These are phyloP conservation scores for Conringia planisiliqua DNA, from an alignment of 345 rosid species.

Conservation along the genomic window DNA sequence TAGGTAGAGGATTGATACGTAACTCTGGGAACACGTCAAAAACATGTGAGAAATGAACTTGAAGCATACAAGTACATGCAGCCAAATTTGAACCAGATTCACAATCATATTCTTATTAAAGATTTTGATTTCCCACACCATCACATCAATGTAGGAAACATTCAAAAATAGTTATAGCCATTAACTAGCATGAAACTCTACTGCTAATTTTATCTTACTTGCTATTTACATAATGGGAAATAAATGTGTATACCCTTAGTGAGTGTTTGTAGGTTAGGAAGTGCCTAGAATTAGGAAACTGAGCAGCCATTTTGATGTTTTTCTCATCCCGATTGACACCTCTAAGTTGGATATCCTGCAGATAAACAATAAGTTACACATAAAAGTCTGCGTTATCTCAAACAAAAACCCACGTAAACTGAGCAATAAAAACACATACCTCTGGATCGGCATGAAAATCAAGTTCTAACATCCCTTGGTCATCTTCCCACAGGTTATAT, in stretches of 20 bases:
- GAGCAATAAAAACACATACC: slow-evolving; percentile 41
- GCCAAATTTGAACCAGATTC: background rate
- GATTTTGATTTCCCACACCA: background rate
- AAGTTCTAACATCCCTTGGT: slow-evolving; percentile 75
- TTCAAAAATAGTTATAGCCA: background rate
- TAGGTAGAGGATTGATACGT: slow-evolving; percentile 88
- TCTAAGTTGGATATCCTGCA: slow-evolving; percentile 95
- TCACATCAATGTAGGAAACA: background rate
- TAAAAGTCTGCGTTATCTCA: background rate
- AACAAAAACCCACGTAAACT: background rate
- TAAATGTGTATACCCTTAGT: slow-evolving; percentile 57
- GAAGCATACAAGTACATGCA: background rate
- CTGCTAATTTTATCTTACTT: background rate
- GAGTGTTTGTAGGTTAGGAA: slow-evolving; percentile 86
- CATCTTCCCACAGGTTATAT: slow-evolving; percentile 97
- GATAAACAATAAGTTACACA: background rate
- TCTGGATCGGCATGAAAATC: slow-evolving; percentile 73
- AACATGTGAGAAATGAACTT: background rate
- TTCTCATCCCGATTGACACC: slow-evolving; percentile 96
- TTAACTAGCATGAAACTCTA: slow-evolving; percentile 7
- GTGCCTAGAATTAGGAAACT: slow-evolving; percentile 79
- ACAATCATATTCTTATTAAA: background rate
- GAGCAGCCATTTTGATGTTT: slow-evolving; percentile 76
- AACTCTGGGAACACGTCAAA: slow-evolving; percentile 50
- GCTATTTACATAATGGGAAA: slow-evolving; percentile 7